Evolutionary conservation across 2,329 filamentous ascomycete species (phyloP), one percentile per base, ranked within the genome.

Genomic region (Penicillium janthinellum): DNA sequence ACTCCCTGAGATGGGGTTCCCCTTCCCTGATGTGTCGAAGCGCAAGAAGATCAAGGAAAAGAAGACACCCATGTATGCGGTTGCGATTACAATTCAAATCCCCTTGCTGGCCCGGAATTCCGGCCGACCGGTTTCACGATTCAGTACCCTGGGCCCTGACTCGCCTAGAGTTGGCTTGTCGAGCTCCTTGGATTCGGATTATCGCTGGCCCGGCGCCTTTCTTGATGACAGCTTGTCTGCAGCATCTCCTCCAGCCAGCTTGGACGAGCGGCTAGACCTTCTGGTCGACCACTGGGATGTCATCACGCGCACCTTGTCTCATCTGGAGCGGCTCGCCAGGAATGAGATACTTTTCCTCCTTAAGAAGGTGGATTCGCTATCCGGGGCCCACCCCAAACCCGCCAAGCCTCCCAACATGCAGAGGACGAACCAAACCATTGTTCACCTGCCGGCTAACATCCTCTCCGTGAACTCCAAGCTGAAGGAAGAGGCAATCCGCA

Each of bases 241-340:
- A 57, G 79, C 78, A 6, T 75, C 79, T 4, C 77, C 81, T 15
- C 78, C 80, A 4, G 74, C 82, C 11, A 81, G 79, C 12, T 68
- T 81, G 49, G 83, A 86, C 67, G 82, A 84, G 57, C 79, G 83
- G 11, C 81, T 86, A 12, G 83, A 85, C 64, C 72, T 83, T 8
- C 74, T 86, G 31, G 82, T 84, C 28, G 82, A 85, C 58, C 83
- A 85, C 61, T 86, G 83, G 84, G 83, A 86, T 68, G 80, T 86
- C 62, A 84, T 86, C 59, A 81, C 82, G 53, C 79, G 84, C 22
- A 83, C 83, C 2, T 71, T 86, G 25, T 82, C 82, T 1, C 81
- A 80, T 56, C 73, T 86, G 12, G 83, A 86, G 65, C 77, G 78
- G 56, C 70, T 83, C 14, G 82, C 83, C 4, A 79, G 81, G 51